Evolutionary conservation across 106 monocot genomes (phyloP).

Genomic region (Chionographis japonica): DNA sequence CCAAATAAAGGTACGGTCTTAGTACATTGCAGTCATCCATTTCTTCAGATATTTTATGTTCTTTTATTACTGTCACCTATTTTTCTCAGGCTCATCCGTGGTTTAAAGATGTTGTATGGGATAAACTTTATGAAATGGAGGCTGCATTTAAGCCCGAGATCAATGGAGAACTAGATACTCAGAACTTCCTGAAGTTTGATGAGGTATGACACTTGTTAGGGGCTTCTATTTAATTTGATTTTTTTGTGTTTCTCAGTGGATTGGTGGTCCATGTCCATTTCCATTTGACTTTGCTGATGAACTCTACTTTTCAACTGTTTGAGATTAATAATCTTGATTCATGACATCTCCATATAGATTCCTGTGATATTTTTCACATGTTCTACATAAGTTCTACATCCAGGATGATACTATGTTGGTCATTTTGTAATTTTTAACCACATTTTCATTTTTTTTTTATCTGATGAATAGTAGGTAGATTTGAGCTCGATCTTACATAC

Average conservation of each 20-base stretch:
- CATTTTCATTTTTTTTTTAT: too few species aligned
- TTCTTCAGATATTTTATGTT: slow-evolving; percentile 9
- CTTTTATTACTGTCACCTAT: slow-evolving; percentile 9
- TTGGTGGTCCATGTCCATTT: too few species aligned
- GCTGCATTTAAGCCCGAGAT: slow-evolving; percentile 98
- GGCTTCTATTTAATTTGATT: background rate
- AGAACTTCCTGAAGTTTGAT: slow-evolving; percentile 92
- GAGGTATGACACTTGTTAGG: slow-evolving; percentile 44
- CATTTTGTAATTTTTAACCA: too few species aligned
- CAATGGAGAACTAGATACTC: slow-evolving; percentile 88
- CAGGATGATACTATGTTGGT: too few species aligned
- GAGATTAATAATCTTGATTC: too few species aligned
- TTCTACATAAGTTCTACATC: too few species aligned
- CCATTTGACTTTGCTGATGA: too few species aligned
- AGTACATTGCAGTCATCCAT: background rate
- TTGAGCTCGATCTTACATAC: too few species aligned
- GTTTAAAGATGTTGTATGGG: slow-evolving; percentile 85
- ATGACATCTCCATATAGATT: too few species aligned
- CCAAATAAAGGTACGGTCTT: slow-evolving; percentile 75
- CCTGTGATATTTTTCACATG: too few species aligned
- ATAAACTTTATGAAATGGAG: slow-evolving; percentile 90
- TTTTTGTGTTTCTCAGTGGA: background rate
- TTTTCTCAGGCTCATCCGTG: slow-evolving; percentile 86
- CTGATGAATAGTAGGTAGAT: too few species aligned
- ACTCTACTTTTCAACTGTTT: too few species aligned